These are phyloP conservation scores for Phanerochaete carnosa DNA, from an alignment of 768 basidiomycete genomes.

Conservation along the genomic window DNA sequence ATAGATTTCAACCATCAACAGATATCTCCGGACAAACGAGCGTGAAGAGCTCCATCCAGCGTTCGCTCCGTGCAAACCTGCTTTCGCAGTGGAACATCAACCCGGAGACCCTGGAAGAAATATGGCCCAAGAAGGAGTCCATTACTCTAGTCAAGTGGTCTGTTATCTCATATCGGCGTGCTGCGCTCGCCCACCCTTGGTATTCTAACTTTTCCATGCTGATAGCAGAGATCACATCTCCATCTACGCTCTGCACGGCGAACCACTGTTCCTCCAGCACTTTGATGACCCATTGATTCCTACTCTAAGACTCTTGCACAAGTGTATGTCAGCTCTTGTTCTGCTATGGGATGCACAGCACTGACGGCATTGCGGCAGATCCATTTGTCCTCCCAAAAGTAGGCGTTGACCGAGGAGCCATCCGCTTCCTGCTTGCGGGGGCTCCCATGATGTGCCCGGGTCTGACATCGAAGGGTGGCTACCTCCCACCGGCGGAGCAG, in stretches of 20 bases:
- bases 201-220: constrained; percentile 12
- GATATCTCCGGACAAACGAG: constrained; percentile 90
- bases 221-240: constrained; percentile 92
- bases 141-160: constrained; percentile 94
- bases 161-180: constrained; percentile 23
- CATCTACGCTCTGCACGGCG: constrained; percentile 83
- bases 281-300: constrained; percentile 93
- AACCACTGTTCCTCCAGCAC: constrained; percentile 94
- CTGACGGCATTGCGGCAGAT: constrained; percentile 46
- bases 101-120: constrained; percentile 76
- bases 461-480: constrained; percentile 87
- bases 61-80: constrained; percentile 77
- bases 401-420: constrained; percentile 92
- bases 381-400: constrained; percentile 88
- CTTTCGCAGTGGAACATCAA: constrained; percentile 83
- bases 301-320: constrained; percentile 84
- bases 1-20: constrained; percentile 65
- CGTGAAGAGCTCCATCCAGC: constrained; percentile 90
- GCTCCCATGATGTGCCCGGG: constrained; percentile 98
- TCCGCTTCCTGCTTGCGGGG: constrained; percentile 92
- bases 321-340: constrained; percentile 53
- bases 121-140: constrained; percentile 99
- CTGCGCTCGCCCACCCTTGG: background rate
- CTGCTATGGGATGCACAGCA: background rate
- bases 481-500: constrained; percentile 70